Conservation (phyloP, 108 stramenopile species). For the Nitzschia palea region DNA sequence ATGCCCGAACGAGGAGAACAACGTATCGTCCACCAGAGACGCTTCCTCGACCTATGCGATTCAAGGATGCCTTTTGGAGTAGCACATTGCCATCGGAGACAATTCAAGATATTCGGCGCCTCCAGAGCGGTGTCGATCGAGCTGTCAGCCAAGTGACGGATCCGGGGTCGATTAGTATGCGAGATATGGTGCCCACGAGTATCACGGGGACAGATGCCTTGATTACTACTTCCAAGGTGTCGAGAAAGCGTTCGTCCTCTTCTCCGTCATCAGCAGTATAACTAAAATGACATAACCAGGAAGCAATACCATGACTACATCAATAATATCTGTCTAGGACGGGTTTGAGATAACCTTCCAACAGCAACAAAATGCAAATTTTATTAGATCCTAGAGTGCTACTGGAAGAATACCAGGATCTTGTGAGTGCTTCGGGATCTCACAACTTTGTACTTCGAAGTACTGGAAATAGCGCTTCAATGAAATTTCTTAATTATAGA, state of each 20-base stretch:
- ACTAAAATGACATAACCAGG: background rate
- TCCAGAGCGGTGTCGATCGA: constrained; percentile 42
- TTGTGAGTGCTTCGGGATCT: too few relatives aligned
- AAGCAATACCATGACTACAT: background rate
- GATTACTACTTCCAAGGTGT: too few relatives aligned
- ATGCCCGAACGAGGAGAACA: constrained; percentile 23
- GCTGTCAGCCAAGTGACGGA: constrained; percentile 18
- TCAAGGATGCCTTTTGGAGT: constrained; percentile 80
- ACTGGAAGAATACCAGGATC: too few relatives aligned
- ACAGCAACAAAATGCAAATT: too few relatives aligned
- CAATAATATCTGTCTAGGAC: too few relatives aligned
- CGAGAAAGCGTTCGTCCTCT: too few relatives aligned
- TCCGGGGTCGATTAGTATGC: constrained; percentile 39
- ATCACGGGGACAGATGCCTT: too few relatives aligned
- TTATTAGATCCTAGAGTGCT: too few relatives aligned
- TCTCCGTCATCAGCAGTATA: background rate
- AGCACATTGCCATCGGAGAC: constrained; percentile 77
- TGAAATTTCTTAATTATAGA: too few relatives aligned
- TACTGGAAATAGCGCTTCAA: too few relatives aligned
- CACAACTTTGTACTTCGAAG: too few relatives aligned
- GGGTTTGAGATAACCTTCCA: too few relatives aligned
- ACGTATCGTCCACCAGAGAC: constrained; percentile 64
- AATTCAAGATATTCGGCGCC: constrained; percentile 70
- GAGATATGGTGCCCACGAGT: constrained; percentile 13
- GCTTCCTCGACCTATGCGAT: constrained; percentile 55